A percentile compares a stretch with the other conserved stretches of the same genome.
Conservation (phyloP, 108 stramenopile species). For the Skeletonema marinoi region DNA sequence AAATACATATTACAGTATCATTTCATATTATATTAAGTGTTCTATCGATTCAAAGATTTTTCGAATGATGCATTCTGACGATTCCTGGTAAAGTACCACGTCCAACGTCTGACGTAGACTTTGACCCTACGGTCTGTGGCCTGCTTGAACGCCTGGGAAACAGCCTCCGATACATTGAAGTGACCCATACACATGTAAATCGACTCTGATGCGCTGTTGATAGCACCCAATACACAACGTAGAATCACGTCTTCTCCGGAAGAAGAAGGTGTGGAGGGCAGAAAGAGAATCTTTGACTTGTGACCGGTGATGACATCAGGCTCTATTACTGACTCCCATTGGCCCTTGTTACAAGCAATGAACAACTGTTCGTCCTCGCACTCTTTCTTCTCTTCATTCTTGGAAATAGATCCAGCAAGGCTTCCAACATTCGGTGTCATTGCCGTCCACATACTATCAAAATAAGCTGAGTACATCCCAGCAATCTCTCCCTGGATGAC, state of each 20-base stretch:
- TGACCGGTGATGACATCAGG: neutral
- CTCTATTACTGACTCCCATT: neutral
- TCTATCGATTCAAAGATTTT: no score
- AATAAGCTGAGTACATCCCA: conserved; percentile 11
- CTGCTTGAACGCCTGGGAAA: conserved; percentile 13
- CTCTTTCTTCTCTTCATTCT: conserved; percentile 27
- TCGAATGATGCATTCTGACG: no score
- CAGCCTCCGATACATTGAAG: conserved; percentile 22
- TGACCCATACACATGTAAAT: conserved; percentile 44
- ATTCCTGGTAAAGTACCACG: no score
- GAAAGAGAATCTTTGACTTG: conserved; percentile 17
- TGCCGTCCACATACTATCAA: conserved; percentile 25
- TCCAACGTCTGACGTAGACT: no score
- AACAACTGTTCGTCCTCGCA: conserved; percentile 3
- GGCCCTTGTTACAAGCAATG: neutral
- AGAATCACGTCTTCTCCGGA: conserved; percentile 40
- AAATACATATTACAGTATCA: no score
- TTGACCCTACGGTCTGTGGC: conserved; percentile 34
- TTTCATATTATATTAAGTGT: no score
- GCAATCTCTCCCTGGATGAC: conserved; percentile 15
- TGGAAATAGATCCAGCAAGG: neutral
- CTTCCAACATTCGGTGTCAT: conserved; percentile 17
- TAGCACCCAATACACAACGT: conserved; percentile 34
- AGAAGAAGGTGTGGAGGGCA: conserved; percentile 28
- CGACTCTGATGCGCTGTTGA: conserved; percentile 12